Evolutionary conservation across 345 rosid species (phyloP).

Genomic region (Hevea brasiliensis): DNA sequence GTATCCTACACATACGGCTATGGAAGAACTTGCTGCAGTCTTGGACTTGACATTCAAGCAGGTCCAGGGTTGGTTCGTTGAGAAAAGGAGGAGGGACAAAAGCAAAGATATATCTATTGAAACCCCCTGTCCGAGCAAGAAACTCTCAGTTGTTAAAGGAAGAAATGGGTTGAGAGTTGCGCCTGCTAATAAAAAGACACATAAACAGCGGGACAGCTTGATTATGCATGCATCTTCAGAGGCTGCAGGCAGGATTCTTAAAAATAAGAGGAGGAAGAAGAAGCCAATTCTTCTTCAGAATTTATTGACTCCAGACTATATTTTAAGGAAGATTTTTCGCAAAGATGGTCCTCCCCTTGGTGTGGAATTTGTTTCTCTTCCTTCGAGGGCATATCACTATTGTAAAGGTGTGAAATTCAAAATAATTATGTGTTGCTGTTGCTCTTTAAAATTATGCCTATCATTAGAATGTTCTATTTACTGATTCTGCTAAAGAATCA

Average conservation of each 20-base stretch:
- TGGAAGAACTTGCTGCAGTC: conserved; percentile 53
- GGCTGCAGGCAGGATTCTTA: conserved; percentile 25
- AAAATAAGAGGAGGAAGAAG: conserved; percentile 16
- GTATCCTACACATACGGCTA: conserved; percentile 53
- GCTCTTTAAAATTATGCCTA: not conserved
- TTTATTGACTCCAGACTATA: conserved; percentile 54
- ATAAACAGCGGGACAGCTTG: conserved; percentile 18
- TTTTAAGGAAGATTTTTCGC: conserved; percentile 70
- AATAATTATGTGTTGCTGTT: not conserved
- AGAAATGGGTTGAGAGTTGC: conserved; percentile 21
- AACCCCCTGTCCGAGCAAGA: conserved; percentile 22
- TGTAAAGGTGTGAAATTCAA: conserved; percentile 28
- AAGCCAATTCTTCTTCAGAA: conserved; percentile 43
- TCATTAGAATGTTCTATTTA: not conserved
- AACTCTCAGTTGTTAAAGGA: conserved; percentile 12
- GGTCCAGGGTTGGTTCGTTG: conserved; percentile 73
- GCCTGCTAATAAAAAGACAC: conserved; percentile 16
- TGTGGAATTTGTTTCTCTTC: conserved; percentile 61
- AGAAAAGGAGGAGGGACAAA: conserved; percentile 66
- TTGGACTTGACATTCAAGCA: conserved; percentile 66
- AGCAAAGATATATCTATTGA: conserved; percentile 18
- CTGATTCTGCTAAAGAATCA: conserved; percentile 8
- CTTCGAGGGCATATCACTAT: conserved; percentile 33
- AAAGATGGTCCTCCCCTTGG: conserved; percentile 97
- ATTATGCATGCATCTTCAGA: conserved; percentile 16